Evolutionary conservation across 148 eudicot species (phyloP).

Genomic region (Polygonum maritimum): DNA sequence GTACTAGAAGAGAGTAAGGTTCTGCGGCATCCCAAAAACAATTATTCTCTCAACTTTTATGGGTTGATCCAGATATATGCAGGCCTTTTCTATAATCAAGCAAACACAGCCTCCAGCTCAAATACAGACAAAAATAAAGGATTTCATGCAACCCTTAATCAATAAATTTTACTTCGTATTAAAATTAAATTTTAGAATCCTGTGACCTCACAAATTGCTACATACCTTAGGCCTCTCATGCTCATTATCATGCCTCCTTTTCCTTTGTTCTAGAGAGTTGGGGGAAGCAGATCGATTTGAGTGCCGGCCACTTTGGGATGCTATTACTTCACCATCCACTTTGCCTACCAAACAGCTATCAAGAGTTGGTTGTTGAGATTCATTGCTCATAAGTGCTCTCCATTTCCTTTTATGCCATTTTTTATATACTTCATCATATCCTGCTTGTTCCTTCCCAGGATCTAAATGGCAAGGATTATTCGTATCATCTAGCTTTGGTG

Average conservation of each 20-base stretch:
- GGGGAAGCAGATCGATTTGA: slow-evolving; percentile 38
- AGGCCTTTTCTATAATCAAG: too few relatives aligned
- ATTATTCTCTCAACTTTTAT: too few relatives aligned
- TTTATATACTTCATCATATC: slow-evolving; percentile 24
- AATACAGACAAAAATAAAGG: too few relatives aligned
- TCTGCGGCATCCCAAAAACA: too few relatives aligned
- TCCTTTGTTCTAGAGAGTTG: slow-evolving; percentile 33
- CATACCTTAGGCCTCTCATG: slow-evolving; percentile 38
- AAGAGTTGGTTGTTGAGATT: slow-evolving; percentile 39
- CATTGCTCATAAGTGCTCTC: slow-evolving; percentile 50
- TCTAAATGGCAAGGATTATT: slow-evolving; percentile 25
- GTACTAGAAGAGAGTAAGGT: too few relatives aligned
- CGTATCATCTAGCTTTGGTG: slow-evolving; percentile 22
- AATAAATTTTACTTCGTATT: too few relatives aligned
- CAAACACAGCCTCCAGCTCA: too few relatives aligned
- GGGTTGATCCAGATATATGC: too few relatives aligned
- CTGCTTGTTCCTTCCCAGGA: slow-evolving; percentile 34
- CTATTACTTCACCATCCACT: slow-evolving; percentile 21
- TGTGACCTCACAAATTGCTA: too few relatives aligned
- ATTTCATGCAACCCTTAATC: too few relatives aligned
- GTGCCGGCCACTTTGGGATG: slow-evolving; percentile 19
- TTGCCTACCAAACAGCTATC: slow-evolving; percentile 26
- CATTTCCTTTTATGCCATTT: slow-evolving; percentile 51
- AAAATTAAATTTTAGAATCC: too few relatives aligned
- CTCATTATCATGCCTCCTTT: slow-evolving; percentile 34